A percentile compares a stretch with the other conserved stretches of the same genome.
phyloP scores from a whole-genome alignment of 75 land plant genomes.

The Adiantum capillusveneris region DNA sequence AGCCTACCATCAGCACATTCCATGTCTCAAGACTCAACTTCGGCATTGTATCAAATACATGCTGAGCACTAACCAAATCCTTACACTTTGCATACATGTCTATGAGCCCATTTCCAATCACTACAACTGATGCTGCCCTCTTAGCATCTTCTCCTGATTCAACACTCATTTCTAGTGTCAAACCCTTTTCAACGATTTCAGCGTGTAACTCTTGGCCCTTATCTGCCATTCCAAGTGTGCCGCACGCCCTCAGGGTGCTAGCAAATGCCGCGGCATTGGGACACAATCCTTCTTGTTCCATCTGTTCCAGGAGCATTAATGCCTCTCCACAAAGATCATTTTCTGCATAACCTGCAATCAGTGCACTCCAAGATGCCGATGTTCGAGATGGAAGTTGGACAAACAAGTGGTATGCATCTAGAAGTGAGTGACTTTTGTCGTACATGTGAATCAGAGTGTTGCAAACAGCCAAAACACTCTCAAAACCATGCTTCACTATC shows the following conservation, averaged over 20 bases:
- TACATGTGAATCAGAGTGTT: slow-evolving; percentile 13
- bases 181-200: neutral
- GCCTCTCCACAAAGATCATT: slow-evolving; percentile 19
- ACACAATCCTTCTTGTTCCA: slow-evolving; percentile 18
- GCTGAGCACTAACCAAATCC: slow-evolving; percentile 1
- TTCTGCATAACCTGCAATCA: slow-evolving; percentile 44
- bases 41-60: neutral
- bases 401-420: slow-evolving; percentile 38
- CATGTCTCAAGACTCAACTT: slow-evolving; percentile 1
- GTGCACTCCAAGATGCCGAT: slow-evolving; percentile 52
- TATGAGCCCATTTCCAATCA: slow-evolving; percentile 7
- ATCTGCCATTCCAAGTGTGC: slow-evolving; percentile 11
- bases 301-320: slow-evolving; percentile 21
- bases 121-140: neutral
- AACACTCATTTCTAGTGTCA: neutral
- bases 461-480: neutral
- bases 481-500: slow-evolving; percentile 9
- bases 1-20: slow-evolving; percentile 15
- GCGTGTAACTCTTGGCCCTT: slow-evolving; percentile 21
- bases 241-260: slow-evolving; percentile 13
- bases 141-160: neutral
- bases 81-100: slow-evolving; percentile 19
- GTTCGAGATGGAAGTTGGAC: slow-evolving; percentile 34
- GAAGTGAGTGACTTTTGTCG: slow-evolving; percentile 36
- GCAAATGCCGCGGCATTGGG: slow-evolving; percentile 8